A percentile compares a stretch with the other conserved stretches of the same genome.
Conservation (phyloP, 805 yeast genomes). For the Candida yuanshanica region DNA sequence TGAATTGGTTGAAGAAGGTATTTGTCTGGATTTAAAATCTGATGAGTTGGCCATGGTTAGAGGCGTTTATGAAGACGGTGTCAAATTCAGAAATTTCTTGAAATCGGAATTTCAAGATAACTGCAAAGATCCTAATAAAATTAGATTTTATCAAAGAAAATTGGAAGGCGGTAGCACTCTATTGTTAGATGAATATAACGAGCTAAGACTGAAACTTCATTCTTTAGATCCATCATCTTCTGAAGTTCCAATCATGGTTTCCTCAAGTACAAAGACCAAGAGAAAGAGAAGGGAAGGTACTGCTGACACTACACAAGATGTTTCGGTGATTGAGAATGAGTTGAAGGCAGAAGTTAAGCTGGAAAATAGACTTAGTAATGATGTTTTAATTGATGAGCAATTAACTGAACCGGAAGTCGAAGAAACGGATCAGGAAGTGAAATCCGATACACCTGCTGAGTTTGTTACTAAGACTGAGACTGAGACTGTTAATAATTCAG, state of each 20-base stretch:
- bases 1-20: constrained; percentile 24
- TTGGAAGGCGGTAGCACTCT: constrained; percentile 38
- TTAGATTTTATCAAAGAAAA: constrained; percentile 42
- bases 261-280: background rate
- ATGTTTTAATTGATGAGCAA: background rate
- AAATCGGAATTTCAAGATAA: constrained; percentile 18
- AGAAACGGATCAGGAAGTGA: no score
- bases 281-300: background rate
- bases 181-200: constrained; percentile 29
- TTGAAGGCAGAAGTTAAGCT: background rate
- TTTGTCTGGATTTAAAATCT: constrained; percentile 26
- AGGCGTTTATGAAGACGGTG: constrained; percentile 13
- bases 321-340: background rate
- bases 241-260: constrained; percentile 23
- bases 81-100: constrained; percentile 19
- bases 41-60: constrained; percentile 26
- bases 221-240: constrained; percentile 22
- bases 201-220: constrained; percentile 23
- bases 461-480: no score
- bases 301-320: background rate
- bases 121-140: constrained; percentile 14
- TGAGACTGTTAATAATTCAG: no score
- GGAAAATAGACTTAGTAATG: background rate
- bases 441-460: no score
- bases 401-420: background rate